These are phyloP conservation scores for Hypomyces perniciosus DNA, from an alignment of 2,329 filamentous ascomycete genomes.

Conservation along the genomic window DNA sequence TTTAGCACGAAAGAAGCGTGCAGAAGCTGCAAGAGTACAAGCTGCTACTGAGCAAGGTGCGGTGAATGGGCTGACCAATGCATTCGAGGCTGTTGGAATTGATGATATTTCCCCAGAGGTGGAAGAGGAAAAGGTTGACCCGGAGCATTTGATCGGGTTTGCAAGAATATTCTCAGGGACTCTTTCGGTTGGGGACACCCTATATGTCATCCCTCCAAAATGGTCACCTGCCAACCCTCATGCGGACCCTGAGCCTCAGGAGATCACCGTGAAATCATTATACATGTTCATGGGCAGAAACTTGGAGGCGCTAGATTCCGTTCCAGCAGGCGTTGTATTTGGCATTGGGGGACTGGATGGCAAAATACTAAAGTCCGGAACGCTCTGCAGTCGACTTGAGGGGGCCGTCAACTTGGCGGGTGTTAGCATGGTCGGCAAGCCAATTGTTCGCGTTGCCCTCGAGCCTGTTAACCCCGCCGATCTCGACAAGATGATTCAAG, in stretches of 20 bases:
- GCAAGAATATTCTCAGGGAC: constrained; percentile 90
- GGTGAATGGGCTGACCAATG: constrained; percentile 51
- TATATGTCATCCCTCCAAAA: constrained; percentile 90
- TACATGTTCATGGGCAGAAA: constrained; percentile 95
- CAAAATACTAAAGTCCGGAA: constrained; percentile 92
- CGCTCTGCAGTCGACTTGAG: constrained; percentile 78
- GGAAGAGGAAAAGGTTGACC: constrained; percentile 58
- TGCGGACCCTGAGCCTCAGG: constrained; percentile 65
- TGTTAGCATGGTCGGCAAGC: constrained; percentile 70
- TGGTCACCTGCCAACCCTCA: constrained; percentile 78
- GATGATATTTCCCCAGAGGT: constrained; percentile 44
- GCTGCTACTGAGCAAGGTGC: constrained; percentile 47
- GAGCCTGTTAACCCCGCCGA: constrained; percentile 88
- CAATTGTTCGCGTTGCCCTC: constrained; percentile 93
- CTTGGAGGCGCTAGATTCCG: constrained; percentile 73
- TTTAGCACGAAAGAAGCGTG: constrained; percentile 78
- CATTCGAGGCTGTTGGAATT: constrained; percentile 56
- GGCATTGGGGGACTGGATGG: constrained; percentile 90
- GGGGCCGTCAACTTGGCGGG: constrained; percentile 89
- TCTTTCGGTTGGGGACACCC: constrained; percentile 77
- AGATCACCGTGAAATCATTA: constrained; percentile 77
- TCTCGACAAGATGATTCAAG: constrained; percentile 89
- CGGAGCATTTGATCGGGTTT: constrained; percentile 90
- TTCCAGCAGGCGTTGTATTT: constrained; percentile 91
- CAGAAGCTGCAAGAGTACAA: constrained; percentile 77